phyloP scores from a whole-genome alignment of 768 basidiomycete genomes.

The Hygrocybe coccinea region DNA sequence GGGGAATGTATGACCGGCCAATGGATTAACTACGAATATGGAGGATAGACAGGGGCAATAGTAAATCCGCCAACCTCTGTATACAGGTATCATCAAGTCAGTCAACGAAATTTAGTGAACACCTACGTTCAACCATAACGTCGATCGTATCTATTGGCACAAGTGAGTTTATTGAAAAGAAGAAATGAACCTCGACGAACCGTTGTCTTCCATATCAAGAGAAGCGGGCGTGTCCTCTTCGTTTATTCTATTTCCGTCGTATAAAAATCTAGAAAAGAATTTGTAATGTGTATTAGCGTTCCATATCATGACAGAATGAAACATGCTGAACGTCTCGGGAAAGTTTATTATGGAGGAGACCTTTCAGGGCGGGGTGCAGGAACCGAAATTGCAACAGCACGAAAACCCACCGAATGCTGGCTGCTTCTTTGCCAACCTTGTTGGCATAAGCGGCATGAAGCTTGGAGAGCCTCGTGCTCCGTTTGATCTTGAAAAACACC shows the following conservation, averaged over 20 bases:
- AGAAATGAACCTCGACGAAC: conserved; percentile 37
- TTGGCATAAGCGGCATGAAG: conserved; percentile 88
- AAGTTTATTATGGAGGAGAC: not conserved
- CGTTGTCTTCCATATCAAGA: conserved; percentile 87
- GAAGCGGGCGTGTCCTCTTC: conserved; percentile 84
- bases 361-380: not conserved
- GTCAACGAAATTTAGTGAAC: conserved; percentile 10
- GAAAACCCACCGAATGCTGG: conserved; percentile 72
- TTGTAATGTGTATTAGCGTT: not conserved
- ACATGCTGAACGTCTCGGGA: not conserved
- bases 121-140: conserved; percentile 93
- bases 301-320: conserved; percentile 2
- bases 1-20: not conserved
- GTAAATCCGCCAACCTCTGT: conserved; percentile 45
- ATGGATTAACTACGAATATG: not conserved
- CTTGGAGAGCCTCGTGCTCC: conserved; percentile 87
- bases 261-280: conserved; percentile 63
- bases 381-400: conserved; percentile 1
- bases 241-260: conserved; percentile 80
- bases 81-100: conserved; percentile 2
- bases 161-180: conserved; percentile 4
- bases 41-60: not conserved
- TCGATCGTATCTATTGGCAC: conserved; percentile 74
- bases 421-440: conserved; percentile 87
- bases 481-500: conserved; percentile 97